These are phyloP conservation scores for Umbelopsis vinacea DNA, from an alignment of 192 early-diverging fungal genomes.

Conservation along the genomic window DNA sequence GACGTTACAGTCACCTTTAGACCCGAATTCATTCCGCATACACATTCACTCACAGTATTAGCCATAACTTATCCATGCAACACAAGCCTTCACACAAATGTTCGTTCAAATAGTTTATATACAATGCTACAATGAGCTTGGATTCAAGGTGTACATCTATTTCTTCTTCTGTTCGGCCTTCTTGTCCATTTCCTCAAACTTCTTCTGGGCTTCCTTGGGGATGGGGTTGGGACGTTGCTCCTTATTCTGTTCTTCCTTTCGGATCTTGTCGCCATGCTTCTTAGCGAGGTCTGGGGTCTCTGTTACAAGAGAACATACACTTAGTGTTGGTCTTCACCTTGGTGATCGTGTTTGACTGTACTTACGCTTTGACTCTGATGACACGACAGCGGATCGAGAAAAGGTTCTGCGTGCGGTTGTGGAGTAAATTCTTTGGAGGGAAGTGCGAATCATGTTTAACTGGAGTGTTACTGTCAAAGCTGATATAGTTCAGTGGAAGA, in stretches of 20 bases:
- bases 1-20: too few species aligned
- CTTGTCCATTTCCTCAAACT: constrained; percentile 9
- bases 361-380: constrained; percentile 14
- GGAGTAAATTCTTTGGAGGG: background rate
- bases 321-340: background rate
- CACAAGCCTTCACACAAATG: too few species aligned
- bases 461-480: background rate
- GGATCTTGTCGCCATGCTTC: background rate
- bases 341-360: background rate
- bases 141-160: background rate
- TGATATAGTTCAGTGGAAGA: background rate
- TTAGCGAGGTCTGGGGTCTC: constrained; percentile 4
- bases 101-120: constrained; percentile 17
- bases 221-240: constrained; percentile 8
- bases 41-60: too few species aligned
- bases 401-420: background rate
- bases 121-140: background rate
- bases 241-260: constrained; percentile 17
- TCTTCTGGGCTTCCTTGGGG: background rate
- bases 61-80: too few species aligned
- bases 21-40: too few species aligned
- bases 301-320: background rate
- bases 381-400: background rate
- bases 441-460: constrained; percentile 11
- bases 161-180: background rate